Evolutionary conservation across 495 filamentous ascomycete species (phyloP), one percentile per base, ranked within the genome.

Genomic region (Penicillium malachiteum): DNA sequence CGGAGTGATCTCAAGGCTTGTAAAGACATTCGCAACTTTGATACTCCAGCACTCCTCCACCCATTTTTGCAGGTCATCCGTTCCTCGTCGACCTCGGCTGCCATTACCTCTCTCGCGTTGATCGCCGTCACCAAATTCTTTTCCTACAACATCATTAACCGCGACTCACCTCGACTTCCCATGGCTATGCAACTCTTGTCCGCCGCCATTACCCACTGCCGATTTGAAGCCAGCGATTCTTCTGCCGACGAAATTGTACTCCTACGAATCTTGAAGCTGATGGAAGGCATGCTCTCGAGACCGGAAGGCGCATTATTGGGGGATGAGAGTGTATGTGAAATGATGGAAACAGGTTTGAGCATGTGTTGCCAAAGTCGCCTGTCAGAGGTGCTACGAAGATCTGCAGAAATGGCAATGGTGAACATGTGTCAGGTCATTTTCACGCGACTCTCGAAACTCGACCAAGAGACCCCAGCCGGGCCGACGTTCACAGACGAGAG

Each of bases 371-470:
- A 97, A 72, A 84, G 86, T 52, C 84, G 92, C 47, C 81, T 99
- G 48, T 96, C 94, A 14, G 94, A 97, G 63, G 84, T 97, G 9
- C 78, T 99, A 14, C 82, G 92, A 50, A 81, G 92, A 56, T 93
- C 91, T 18, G 95, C 95, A 1, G 94, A 99, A 69, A 94, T 96
- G 70, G 87, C 91, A 52, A 97, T 97, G 95, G 87, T 96, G 50
- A 88, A 88, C 56, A 99, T 99, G 93, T 96, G 93, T 67, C 95
- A 97, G 71, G 89, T 93, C 54, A 94, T 97, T 48, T 99, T 99
- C 69, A 87, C 89, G 71, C 85, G 95, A 34, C 72, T 99, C 34
- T 95, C 96, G 58, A 81, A 90, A 57, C 74, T 98, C 14, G 89
- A 96, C 63, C 80, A 87, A 34, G 84, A 90, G 78, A 81, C 43